phyloP scores from a whole-genome alignment of 805 yeast genomes.

The Candida nitratophila region DNA sequence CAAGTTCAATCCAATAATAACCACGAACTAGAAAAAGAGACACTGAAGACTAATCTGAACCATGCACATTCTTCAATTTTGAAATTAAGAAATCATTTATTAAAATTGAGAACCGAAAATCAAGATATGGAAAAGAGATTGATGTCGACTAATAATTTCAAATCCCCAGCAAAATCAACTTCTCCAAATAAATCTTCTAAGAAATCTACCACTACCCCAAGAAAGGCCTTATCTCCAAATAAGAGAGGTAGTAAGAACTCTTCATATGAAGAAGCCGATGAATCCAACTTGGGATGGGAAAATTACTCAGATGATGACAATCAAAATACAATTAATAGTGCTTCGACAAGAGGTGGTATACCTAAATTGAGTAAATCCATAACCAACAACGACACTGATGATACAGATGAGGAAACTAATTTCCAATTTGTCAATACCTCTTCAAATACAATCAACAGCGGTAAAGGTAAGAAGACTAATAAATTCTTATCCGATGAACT shows the following conservation, averaged over 20 bases:
- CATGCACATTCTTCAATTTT: slow-evolving; percentile 59
- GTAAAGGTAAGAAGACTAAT: background rate
- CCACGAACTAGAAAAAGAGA: slow-evolving; percentile 53
- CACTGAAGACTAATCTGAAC: slow-evolving; percentile 53
- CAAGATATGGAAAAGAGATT: slow-evolving; percentile 14
- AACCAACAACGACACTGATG: slow-evolving; percentile 1
- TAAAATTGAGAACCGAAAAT: slow-evolving; percentile 34
- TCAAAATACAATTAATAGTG: no score
- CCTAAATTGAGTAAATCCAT: no score
- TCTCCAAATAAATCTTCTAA: slow-evolving; percentile 1
- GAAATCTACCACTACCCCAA: slow-evolving; percentile 1
- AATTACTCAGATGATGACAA: slow-evolving; percentile 11
- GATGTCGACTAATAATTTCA: background rate
- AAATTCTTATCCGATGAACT: slow-evolving; percentile 13
- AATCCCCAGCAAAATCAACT: background rate
- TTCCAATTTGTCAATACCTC: background rate
- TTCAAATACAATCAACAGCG: background rate
- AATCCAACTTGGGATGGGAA: slow-evolving; percentile 13
- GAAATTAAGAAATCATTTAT: slow-evolving; percentile 45
- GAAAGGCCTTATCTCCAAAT: slow-evolving; percentile 6
- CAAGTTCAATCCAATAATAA: slow-evolving; percentile 33
- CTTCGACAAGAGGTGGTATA: no score
- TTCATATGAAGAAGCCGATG: slow-evolving; percentile 9
- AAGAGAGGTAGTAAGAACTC: slow-evolving; percentile 8
- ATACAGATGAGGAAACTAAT: slow-evolving; percentile 5